Evolutionary conservation across 495 filamentous ascomycete species (phyloP).

Genomic region (Neurospora sp.): DNA sequence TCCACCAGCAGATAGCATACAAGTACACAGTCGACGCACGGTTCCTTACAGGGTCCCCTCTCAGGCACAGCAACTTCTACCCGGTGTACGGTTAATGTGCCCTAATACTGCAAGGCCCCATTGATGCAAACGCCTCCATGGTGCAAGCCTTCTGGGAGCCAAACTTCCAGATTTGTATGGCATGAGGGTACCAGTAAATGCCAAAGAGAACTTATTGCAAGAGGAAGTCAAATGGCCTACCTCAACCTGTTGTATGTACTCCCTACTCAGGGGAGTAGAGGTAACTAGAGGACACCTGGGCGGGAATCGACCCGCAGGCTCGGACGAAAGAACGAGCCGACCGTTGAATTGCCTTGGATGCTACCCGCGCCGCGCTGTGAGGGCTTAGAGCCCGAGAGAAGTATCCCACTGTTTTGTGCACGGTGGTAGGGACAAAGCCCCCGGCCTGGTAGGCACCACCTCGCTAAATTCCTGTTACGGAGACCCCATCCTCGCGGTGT

Average conservation of each 20-base stretch:
- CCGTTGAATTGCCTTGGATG: constrained; percentile 10
- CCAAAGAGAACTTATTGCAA: neutral
- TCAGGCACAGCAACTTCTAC: neutral
- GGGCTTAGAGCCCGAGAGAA: constrained; percentile 9
- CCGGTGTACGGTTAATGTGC: neutral
- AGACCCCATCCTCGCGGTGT: constrained; percentile 2
- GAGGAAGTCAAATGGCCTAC: neutral
- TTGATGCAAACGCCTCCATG: neutral
- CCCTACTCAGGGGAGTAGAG: neutral
- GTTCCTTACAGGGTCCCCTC: neutral
- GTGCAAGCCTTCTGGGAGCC: neutral
- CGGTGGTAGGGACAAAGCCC: neutral
- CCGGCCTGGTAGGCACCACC: neutral
- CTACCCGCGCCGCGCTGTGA: constrained; percentile 1
- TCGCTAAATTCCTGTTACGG: neutral
- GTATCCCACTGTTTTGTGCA: neutral
- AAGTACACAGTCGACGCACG: neutral
- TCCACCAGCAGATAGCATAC: neutral
- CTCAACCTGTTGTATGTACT: neutral
- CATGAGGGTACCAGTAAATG: neutral
- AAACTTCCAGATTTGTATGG: neutral
- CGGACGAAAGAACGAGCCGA: constrained; percentile 29
- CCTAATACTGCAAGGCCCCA: neutral
- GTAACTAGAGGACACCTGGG: neutral
- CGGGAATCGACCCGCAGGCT: constrained; percentile 10